Conservation (phyloP, 345 rosid genomes). For the Zanthoxylum bungeanum region DNA sequence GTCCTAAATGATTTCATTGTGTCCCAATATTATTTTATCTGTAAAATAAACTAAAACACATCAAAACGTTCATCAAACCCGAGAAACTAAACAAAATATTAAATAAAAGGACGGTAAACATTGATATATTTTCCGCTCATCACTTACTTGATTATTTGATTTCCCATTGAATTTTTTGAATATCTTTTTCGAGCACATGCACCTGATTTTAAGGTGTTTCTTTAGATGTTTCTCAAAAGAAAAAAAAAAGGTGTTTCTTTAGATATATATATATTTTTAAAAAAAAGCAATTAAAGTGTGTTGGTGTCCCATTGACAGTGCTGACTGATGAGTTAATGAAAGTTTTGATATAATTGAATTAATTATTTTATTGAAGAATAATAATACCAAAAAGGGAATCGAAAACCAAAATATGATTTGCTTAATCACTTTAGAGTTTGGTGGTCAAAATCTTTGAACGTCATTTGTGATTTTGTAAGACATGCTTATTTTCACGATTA, state of each 20-base stretch:
- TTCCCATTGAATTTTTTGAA: background rate
- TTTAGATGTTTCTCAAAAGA: too few species aligned
- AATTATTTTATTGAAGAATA: background rate
- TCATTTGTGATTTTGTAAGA: slow-evolving; percentile 9
- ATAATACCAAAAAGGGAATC: background rate
- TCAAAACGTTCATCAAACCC: too few species aligned
- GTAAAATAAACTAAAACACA: too few species aligned
- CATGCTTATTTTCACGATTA: background rate
- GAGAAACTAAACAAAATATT: too few species aligned
- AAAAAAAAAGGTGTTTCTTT: too few species aligned
- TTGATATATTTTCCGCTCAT: too few species aligned
- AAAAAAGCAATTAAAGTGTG: too few species aligned
- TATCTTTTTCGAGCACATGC: slow-evolving; percentile 23
- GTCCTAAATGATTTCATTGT: too few species aligned
- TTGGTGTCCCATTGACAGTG: slow-evolving; percentile 14
- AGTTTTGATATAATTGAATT: background rate
- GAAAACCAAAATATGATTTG: background rate
- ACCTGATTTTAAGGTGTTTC: slow-evolving; percentile 12
- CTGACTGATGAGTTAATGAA: slow-evolving; percentile 10
- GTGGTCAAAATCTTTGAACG: background rate
- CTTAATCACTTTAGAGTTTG: background rate
- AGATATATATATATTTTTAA: too few species aligned
- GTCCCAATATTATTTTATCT: too few species aligned
- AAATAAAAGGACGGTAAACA: too few species aligned
- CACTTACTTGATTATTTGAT: slow-evolving; percentile 4